These are phyloP conservation scores for Insectozyma bohioensis DNA, from an alignment of 1,139 yeast species.

Conservation along the genomic window DNA sequence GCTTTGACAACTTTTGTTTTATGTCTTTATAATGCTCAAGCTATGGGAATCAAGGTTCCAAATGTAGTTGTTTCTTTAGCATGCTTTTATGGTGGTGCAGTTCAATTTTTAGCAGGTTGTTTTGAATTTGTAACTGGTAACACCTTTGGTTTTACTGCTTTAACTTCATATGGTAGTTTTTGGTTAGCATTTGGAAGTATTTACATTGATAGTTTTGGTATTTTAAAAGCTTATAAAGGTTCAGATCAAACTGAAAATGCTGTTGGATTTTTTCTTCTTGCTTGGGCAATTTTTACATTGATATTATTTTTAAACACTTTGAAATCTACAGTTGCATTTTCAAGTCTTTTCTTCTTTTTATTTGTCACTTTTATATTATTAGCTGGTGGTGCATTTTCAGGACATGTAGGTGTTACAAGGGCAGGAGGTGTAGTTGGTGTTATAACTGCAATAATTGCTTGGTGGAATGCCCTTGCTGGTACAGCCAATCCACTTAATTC, in stretches of 20 bases:
- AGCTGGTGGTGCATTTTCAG: slow-evolving; percentile 56
- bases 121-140: slow-evolving; percentile 67
- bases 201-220: slow-evolving; percentile 54
- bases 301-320: slow-evolving; percentile 57
- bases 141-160: slow-evolving; percentile 64
- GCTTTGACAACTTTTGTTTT: slow-evolving; percentile 49
- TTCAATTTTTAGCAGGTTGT: slow-evolving; percentile 63
- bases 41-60: slow-evolving; percentile 36
- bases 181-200: slow-evolving; percentile 70
- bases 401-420: slow-evolving; percentile 42
- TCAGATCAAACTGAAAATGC: slow-evolving; percentile 48
- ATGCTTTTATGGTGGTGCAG: slow-evolving; percentile 58
- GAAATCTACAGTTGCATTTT: slow-evolving; percentile 65
- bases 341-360: slow-evolving; percentile 51
- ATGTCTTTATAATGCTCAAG: slow-evolving; percentile 41
- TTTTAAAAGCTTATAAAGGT: slow-evolving; percentile 48
- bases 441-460: slow-evolving; percentile 59
- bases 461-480: slow-evolving; percentile 49
- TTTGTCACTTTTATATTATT: slow-evolving; percentile 56
- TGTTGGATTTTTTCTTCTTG: slow-evolving; percentile 60
- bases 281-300: slow-evolving; percentile 66
- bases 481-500: slow-evolving; percentile 27
- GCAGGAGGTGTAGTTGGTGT: slow-evolving; percentile 78
- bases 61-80: slow-evolving; percentile 44
- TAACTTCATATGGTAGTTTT: slow-evolving; percentile 73